Evolutionary conservation across 108 stramenopile genomes (phyloP), one percentile per base, ranked within the genome.

Genomic region (Nannochloropsis salina): DNA sequence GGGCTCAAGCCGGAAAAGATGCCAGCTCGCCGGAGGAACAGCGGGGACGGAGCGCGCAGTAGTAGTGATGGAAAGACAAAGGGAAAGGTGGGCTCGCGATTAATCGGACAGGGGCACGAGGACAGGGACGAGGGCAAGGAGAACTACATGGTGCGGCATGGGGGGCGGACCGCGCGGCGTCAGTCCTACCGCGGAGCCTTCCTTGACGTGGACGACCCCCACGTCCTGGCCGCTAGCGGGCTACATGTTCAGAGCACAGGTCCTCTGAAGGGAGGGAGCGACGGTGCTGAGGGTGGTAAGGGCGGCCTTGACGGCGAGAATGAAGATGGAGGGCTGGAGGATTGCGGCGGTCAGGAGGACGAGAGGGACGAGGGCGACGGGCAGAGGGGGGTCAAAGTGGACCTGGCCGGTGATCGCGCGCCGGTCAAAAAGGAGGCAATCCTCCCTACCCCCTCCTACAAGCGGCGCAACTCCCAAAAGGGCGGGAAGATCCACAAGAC

Each of bases 401-500:
- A 31, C 31, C 31, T 31, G 31, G 31, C 31, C 31, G 31, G 31
- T 31, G 31, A 31, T 31, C 31, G 31, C 1, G 31, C 31, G 31
- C 31, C 31, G 31, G 31, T 31, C 31, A 31, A 31, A 31, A 31
- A 31, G 31, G 31, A 31, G 20, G 20, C 61, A 6, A 74, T 6
- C n/a, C 61, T 8, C 3, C 61, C 61, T 74, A 74, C 61, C n/a
- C 61, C 61, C n/a, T n/a, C 61, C 15, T 8, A n/a, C 8, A 74
- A 74, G 61, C 61, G 61, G 20, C 61, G 61, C 20, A 74, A 74
- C n/a, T 74, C 61, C 61, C 61, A 74, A 74, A 74, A 74, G n/a
- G 61, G 61, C 61, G 61, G 61, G 15, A 74, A 74, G 2, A 74
- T 74, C 8, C 61, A 74, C 61, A 74, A 74, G 61, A 74, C 61